These are phyloP conservation scores for Trichothecium roseum DNA, from an alignment of 2,329 filamentous ascomycete genomes.

Conservation along the genomic window DNA sequence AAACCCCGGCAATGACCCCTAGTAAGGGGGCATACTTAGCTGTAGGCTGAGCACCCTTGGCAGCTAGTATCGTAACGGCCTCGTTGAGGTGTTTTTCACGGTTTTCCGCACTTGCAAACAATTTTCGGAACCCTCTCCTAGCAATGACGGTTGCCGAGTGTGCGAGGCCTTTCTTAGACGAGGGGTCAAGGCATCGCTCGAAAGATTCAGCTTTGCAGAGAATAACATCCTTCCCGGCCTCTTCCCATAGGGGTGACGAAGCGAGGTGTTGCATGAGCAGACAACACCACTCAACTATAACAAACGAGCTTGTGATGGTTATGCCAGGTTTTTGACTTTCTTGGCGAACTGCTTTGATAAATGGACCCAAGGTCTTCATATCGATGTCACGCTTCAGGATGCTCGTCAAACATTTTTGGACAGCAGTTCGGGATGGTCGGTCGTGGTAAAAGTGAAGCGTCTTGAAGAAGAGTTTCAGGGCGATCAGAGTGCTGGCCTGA, in stretches of 20 bases:
- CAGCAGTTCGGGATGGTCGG: conserved; percentile 70
- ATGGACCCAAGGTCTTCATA: conserved; percentile 44
- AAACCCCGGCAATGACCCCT: conserved; percentile 80
- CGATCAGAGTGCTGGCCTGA: conserved; percentile 34
- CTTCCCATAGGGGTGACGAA: conserved; percentile 50
- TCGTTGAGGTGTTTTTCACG: conserved; percentile 50
- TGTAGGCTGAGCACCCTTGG: conserved; percentile 53
- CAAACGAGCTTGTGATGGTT: conserved; percentile 72
- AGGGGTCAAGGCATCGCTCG: conserved; percentile 64
- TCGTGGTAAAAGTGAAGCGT: conserved; percentile 85
- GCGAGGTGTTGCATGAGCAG: conserved; percentile 64
- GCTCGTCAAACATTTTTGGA: conserved; percentile 66
- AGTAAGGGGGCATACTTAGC: conserved; percentile 68
- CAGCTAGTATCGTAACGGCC: conserved; percentile 55
- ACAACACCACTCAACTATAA: conserved; percentile 83
- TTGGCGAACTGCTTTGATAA: conserved; percentile 56
- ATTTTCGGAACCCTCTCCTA: conserved; percentile 66
- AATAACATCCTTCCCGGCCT: conserved; percentile 55
- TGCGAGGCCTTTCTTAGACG: conserved; percentile 52
- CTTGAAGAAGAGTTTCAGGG: conserved; percentile 69
- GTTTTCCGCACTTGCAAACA: conserved; percentile 49
- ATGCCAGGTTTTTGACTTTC: conserved; percentile 72
- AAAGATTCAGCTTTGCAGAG: conserved; percentile 61
- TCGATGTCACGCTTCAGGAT: conserved; percentile 51
- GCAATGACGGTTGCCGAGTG: conserved; percentile 69